phyloP scores from a whole-genome alignment of 164 flowering plant genomes.

The Vitis vinifera region DNA sequence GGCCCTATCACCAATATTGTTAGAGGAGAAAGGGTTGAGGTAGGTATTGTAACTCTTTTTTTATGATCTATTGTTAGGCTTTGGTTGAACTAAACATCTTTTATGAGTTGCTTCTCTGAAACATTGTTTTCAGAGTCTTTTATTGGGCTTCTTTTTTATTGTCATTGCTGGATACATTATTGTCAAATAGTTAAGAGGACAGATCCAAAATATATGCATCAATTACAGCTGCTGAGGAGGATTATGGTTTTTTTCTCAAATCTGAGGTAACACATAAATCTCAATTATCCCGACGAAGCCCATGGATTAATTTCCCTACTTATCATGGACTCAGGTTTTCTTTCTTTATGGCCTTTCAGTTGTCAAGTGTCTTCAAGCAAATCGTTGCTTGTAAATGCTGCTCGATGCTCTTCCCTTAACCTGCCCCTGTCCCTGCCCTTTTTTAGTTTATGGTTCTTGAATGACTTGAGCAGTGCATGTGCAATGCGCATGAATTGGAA shows the following conservation, averaged over 20 bases:
- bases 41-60: conserved; percentile 53
- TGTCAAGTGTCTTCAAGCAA: background rate
- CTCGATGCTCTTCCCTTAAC: background rate
- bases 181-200: conserved; percentile 27
- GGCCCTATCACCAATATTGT: conserved; percentile 54
- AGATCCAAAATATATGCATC: conserved; percentile 22
- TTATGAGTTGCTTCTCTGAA: conserved; percentile 15
- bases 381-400: background rate
- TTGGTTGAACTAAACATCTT: conserved; percentile 22
- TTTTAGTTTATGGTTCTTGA: too few species aligned
- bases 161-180: conserved; percentile 9
- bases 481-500: background rate
- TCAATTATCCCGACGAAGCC: background rate
- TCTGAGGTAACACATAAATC: conserved; percentile 36
- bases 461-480: background rate
- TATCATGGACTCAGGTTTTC: background rate
- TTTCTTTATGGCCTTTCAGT: background rate
- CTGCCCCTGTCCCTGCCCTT: too few species aligned
- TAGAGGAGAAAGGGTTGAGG: conserved; percentile 63
- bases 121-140: conserved; percentile 11
- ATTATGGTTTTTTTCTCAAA: conserved; percentile 20
- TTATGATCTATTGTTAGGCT: conserved; percentile 6
- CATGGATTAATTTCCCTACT: background rate
- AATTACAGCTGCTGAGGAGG: conserved; percentile 33
- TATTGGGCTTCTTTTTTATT: conserved; percentile 6